Evolutionary conservation across 2,329 filamentous ascomycete species (phyloP).

Genomic region (Xylaria polymorpha): DNA sequence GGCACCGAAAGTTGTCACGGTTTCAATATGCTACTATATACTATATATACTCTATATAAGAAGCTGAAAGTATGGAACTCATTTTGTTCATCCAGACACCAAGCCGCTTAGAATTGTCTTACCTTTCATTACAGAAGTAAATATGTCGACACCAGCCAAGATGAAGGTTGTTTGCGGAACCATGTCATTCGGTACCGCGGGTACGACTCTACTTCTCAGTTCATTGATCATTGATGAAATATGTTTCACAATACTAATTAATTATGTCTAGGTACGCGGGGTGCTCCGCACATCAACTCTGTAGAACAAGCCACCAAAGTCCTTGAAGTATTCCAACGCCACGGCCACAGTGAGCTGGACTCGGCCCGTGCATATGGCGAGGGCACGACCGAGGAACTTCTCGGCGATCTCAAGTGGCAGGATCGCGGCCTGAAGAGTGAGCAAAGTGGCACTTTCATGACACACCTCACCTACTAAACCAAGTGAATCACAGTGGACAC

Average conservation of each 20-base stretch:
- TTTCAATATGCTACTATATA: background rate
- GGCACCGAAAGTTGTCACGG: background rate
- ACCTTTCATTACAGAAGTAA: background rate
- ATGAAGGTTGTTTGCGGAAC: conserved; percentile 8
- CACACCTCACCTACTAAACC: background rate
- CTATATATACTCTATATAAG: background rate
- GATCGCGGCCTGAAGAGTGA: conserved; percentile 1
- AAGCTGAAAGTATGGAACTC: background rate
- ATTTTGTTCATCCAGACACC: background rate
- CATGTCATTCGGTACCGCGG: background rate
- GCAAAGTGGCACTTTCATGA: background rate
- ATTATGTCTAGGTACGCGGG: background rate
- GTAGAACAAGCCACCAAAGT: conserved; percentile 55
- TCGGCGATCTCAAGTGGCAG: conserved; percentile 55
- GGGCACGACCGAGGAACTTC: conserved; percentile 69
- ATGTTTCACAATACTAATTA: background rate
- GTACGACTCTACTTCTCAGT: background rate
- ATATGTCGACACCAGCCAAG: background rate
- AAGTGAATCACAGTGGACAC: background rate
- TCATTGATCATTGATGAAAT: background rate
- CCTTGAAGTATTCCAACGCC: conserved; percentile 72
- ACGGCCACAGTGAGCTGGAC: conserved; percentile 73
- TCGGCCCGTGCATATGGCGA: conserved; percentile 73
- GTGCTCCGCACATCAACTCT: conserved; percentile 34
- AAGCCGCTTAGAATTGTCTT: background rate